Conservation (phyloP, 2,329 filamentous ascomycete species). For the Cephalotrichum gorgonifer region DNA sequence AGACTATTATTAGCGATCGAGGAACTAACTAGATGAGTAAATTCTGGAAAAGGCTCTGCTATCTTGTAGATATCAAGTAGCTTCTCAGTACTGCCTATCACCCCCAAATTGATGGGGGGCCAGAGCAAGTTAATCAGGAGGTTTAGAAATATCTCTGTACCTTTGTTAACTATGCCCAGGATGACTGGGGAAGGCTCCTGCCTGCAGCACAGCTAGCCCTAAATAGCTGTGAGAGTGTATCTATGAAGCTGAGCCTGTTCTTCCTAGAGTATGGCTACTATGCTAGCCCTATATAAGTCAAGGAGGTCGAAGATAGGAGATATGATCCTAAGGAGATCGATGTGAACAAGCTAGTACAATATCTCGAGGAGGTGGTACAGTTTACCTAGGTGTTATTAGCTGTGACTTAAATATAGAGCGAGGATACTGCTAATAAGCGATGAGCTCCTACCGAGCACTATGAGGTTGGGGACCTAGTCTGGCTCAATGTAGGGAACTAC, state of each 20-base stretch:
- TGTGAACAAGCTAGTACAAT: background rate
- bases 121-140: background rate
- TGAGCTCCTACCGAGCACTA: background rate
- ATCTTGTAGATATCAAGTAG: background rate
- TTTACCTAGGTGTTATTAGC: background rate
- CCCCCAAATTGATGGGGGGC: background rate
- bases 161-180: background rate
- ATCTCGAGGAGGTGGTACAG: background rate
- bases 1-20: background rate
- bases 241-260: background rate
- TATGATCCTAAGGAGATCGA: background rate
- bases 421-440: background rate
- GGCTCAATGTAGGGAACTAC: background rate
- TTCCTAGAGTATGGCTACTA: background rate
- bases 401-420: background rate
- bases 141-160: background rate
- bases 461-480: background rate
- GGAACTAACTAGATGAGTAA: background rate
- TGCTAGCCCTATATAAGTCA: background rate
- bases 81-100: slow-evolving; percentile 1
- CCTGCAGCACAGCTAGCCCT: background rate
- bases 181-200: background rate
- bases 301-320: background rate
- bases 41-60: background rate
- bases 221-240: background rate